Evolutionary conservation across 2,329 filamentous ascomycete species (phyloP).

Genomic region (Pseudofabraea citricarpa): DNA sequence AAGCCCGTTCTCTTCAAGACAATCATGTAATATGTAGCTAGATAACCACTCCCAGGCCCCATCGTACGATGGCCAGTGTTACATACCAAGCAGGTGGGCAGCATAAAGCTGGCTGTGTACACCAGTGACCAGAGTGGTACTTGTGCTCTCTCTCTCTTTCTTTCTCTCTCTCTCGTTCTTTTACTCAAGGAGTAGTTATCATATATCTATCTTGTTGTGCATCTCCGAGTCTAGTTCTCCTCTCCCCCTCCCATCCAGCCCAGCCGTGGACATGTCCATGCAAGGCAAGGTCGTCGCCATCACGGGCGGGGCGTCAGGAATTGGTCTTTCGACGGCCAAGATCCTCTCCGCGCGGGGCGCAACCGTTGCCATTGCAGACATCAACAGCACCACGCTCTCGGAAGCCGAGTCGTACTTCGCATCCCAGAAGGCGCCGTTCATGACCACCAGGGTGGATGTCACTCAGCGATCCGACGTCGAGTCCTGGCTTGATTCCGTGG

Average conservation of each 20-base stretch:
- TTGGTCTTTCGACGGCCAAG: constrained; percentile 70
- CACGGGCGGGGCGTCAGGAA: constrained; percentile 72
- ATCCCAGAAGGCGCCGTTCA: constrained; percentile 14
- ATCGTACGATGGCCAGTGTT: too few relatives aligned
- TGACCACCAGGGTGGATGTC: constrained; percentile 30
- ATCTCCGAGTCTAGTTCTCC: not conserved
- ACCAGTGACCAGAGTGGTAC: too few relatives aligned
- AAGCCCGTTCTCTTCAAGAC: not conserved
- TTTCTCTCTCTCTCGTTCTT: too few relatives aligned
- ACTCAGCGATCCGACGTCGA: constrained; percentile 25
- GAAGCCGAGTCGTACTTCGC: constrained; percentile 28
- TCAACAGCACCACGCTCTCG: constrained; percentile 13
- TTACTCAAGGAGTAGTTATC: not conserved
- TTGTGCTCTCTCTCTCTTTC: too few relatives aligned
- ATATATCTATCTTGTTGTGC: too few relatives aligned
- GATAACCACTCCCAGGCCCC: too few relatives aligned
- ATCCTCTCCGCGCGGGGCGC: constrained; percentile 18
- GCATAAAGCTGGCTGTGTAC: too few relatives aligned
- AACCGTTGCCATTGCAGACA: constrained; percentile 21
- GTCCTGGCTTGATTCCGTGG: constrained; percentile 30
- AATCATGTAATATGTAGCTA: too few relatives aligned
- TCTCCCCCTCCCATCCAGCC: not conserved
- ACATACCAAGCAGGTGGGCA: too few relatives aligned
- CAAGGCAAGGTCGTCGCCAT: constrained; percentile 61
- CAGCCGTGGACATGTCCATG: constrained; percentile 18